These are phyloP conservation scores for Ustilago trichophora DNA, from an alignment of 1,284 basidiomycete genomes.

Conservation along the genomic window DNA sequence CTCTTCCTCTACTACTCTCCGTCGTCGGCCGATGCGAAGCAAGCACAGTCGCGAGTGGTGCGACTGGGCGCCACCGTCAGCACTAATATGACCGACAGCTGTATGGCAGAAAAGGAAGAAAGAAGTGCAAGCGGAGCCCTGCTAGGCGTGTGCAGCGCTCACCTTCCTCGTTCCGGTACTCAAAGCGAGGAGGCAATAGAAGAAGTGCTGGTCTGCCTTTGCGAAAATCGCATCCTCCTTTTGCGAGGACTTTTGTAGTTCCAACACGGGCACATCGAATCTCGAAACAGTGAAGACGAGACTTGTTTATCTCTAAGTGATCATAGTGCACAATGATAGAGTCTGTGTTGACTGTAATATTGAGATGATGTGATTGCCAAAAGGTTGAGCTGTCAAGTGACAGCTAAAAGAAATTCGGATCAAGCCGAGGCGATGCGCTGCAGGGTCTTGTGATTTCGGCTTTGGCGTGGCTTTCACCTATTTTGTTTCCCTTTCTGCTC, in stretches of 20 bases:
- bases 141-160: conserved; percentile 25
- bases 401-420: no score
- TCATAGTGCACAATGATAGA: no score
- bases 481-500: no score
- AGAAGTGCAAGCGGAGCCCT: conserved; percentile 24
- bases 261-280: no score
- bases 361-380: no score
- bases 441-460: conserved; percentile 25
- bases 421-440: no score
- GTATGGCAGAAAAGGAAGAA: not conserved
- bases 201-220: conserved; percentile 32
- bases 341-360: no score
- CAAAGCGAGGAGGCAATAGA: not conserved
- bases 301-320: no score
- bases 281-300: no score
- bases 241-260: conserved; percentile 33
- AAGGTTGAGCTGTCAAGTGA: no score
- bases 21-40: conserved; percentile 1
- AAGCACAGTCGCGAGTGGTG: conserved; percentile 38
- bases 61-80: conserved; percentile 21
- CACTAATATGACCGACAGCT: not conserved
- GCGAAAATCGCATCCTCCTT: conserved; percentile 36
- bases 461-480: not conserved
- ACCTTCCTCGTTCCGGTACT: not conserved
- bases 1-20: conserved; percentile 53